Conservation (phyloP, 1,284 basidiomycete genomes). For the Trametes hirsuta region DNA sequence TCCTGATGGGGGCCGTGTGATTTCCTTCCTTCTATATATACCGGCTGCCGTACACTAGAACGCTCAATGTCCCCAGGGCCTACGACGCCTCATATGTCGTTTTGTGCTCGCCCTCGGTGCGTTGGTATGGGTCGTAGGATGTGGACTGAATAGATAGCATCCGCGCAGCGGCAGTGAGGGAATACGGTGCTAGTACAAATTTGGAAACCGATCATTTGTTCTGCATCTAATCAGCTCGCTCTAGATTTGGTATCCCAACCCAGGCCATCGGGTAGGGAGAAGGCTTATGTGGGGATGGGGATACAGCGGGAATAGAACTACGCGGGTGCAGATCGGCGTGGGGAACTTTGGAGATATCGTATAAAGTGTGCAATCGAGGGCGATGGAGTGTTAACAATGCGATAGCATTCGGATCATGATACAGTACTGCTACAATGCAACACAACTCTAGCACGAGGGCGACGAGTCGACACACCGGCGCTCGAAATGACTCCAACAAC, state of each 20-base stretch:
- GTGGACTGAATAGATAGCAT: too few species aligned
- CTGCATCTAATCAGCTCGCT: neutral
- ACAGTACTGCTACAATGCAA: slow-evolving; percentile 26
- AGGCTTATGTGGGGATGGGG: neutral
- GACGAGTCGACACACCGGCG: neutral
- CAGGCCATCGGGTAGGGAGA: neutral
- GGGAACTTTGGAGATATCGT: too few species aligned
- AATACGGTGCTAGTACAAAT: neutral
- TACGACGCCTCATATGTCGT: too few species aligned
- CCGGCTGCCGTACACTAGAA: neutral
- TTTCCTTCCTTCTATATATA: slow-evolving; percentile 8
- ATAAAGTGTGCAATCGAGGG: neutral
- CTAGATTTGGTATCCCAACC: neutral
- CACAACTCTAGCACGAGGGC: slow-evolving; percentile 1
- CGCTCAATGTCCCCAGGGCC: too few species aligned
- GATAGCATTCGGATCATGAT: slow-evolving; percentile 7
- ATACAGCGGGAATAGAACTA: neutral
- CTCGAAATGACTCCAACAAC: neutral
- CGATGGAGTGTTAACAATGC: neutral
- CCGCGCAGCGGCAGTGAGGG: too few species aligned
- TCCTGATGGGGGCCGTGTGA: slow-evolving; percentile 22
- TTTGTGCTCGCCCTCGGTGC: too few species aligned
- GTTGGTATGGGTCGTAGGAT: too few species aligned
- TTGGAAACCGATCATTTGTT: neutral
- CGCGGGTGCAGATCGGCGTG: too few species aligned